These are phyloP conservation scores for Termitomyces sp. DNA, from an alignment of 768 basidiomycete genomes.

Conservation along the genomic window DNA sequence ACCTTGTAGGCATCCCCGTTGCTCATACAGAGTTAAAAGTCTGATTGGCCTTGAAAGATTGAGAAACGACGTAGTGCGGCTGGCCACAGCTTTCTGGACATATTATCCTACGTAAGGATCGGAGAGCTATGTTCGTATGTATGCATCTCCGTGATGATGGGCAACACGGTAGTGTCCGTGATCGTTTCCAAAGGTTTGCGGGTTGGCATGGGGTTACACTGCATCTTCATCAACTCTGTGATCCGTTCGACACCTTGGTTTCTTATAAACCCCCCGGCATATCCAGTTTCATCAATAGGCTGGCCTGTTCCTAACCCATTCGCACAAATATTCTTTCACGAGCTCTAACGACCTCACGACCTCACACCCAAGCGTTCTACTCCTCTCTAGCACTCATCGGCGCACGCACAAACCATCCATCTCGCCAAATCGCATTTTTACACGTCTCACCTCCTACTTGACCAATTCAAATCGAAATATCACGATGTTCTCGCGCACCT, in stretches of 20 bases:
- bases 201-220: constrained; percentile 2
- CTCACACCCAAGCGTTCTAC: constrained; percentile 4
- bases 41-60: background rate
- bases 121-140: background rate
- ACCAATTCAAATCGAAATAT: background rate
- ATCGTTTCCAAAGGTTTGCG: constrained; percentile 3
- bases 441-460: background rate
- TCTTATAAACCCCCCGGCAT: constrained; percentile 2
- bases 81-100: background rate
- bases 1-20: background rate
- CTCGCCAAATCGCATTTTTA: background rate
- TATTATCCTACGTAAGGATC: background rate
- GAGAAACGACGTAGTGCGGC: background rate
- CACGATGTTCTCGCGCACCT: constrained; percentile 13
- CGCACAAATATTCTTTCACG: constrained; percentile 13
- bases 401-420: background rate
- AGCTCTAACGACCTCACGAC: constrained; percentile 14
- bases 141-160: background rate
- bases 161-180: background rate
- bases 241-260: background rate
- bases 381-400: background rate
- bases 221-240: constrained; percentile 4
- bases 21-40: background rate
- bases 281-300: constrained; percentile 13
- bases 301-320: constrained; percentile 13